Percentiles rank a stretch among this genome's conserved stretches.
phyloP scores from a whole-genome alignment of 2,329 filamentous ascomycete species.

The Lachnellula cervina region DNA sequence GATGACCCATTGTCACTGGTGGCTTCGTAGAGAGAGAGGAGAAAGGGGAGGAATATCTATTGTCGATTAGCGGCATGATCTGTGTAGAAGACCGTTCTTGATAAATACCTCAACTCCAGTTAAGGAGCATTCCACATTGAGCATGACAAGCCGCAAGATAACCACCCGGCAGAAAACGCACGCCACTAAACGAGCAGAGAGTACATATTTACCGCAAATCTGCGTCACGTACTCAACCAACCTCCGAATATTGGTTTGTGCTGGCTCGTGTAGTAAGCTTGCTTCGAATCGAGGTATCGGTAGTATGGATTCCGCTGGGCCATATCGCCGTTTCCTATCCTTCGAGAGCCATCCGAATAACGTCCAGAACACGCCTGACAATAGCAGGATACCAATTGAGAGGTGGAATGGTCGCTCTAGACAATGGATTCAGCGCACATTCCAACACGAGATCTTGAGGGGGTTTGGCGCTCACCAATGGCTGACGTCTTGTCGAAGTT shows the following conservation, averaged over 20 bases:
- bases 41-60: constrained; percentile 10
- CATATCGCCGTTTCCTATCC: background rate
- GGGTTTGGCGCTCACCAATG: constrained; percentile 1
- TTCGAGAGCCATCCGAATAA: background rate
- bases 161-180: constrained; percentile 6
- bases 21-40: constrained; percentile 6
- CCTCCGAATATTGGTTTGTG: background rate
- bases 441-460: background rate
- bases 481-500: constrained; percentile 4
- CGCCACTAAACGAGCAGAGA: constrained; percentile 1
- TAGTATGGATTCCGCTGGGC: background rate
- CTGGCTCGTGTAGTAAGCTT: background rate
- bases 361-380: constrained; percentile 1
- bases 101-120: constrained; percentile 9
- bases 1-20: background rate
- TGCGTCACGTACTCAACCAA: background rate
- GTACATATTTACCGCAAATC: background rate
- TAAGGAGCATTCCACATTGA: constrained; percentile 8
- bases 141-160: constrained; percentile 3
- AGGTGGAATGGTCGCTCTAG: constrained; percentile 7
- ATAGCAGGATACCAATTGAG: background rate
- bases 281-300: background rate
- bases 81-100: background rate
- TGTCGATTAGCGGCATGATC: background rate
- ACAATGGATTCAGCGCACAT: background rate